Conservation (phyloP, 2,329 filamentous ascomycete genomes). For the Fusarium floridanum region DNA sequence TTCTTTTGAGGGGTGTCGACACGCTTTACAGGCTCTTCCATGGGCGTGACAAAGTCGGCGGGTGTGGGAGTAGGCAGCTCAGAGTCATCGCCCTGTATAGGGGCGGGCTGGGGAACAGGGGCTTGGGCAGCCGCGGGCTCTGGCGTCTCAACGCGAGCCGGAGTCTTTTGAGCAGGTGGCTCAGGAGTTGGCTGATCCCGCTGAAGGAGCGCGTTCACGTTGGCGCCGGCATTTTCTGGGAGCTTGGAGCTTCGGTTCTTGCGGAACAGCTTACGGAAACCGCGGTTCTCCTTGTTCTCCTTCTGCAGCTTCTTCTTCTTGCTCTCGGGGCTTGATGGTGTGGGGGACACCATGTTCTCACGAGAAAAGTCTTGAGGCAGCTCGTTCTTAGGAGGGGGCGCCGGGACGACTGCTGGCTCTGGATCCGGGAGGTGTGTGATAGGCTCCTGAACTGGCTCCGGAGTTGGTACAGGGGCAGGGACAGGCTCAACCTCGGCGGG, state of each 20-base stretch:
- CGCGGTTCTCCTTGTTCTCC: conserved; percentile 60
- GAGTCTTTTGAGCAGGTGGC: conserved; percentile 21
- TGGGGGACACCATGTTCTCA: conserved; percentile 42
- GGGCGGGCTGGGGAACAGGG: conserved; percentile 13
- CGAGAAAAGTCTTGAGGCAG: conserved; percentile 37
- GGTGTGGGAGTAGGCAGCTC: conserved; percentile 36
- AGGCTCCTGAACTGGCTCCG: conserved; percentile 20
- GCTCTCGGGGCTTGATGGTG: conserved; percentile 57
- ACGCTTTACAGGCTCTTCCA: conserved; percentile 37
- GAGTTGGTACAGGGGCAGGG: conserved; percentile 15
- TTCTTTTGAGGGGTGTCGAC: conserved; percentile 41
- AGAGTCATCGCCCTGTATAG: conserved; percentile 22
- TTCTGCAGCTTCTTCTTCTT: conserved; percentile 68
- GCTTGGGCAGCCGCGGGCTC: conserved; percentile 42
- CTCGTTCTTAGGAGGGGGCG: conserved; percentile 46
- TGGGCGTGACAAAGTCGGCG: conserved; percentile 40
- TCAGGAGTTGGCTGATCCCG: conserved; percentile 50
- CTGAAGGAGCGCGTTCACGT: conserved; percentile 65
- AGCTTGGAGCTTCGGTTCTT: conserved; percentile 72
- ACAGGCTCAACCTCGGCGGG: conserved; percentile 13
- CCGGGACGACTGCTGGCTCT: conserved; percentile 32
- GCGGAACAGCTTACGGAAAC: conserved; percentile 76
- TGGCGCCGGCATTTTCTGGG: conserved; percentile 65
- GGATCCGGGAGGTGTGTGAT: conserved; percentile 6
- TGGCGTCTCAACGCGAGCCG: conserved; percentile 43